A percentile compares a stretch with the other conserved stretches of the same genome.
phyloP scores from a whole-genome alignment of 805 yeast genomes.

The Saturnispora serradocipensis region DNA sequence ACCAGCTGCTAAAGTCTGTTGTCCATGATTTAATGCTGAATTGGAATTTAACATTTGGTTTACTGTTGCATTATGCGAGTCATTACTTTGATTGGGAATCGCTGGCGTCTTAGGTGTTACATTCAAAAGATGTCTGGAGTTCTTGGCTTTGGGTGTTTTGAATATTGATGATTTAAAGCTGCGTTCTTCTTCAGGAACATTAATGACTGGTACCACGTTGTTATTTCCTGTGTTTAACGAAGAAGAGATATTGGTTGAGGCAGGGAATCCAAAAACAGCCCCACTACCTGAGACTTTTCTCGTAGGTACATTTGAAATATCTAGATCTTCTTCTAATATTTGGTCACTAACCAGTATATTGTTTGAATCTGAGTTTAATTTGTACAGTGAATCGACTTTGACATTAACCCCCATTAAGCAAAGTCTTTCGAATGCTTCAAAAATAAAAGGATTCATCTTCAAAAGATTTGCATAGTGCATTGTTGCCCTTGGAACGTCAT shows the following conservation, averaged over 20 bases:
- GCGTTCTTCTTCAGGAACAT: neutral
- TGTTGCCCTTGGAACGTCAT: slow-evolving; percentile 57
- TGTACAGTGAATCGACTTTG: slow-evolving; percentile 47
- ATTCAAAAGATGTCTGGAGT: slow-evolving; percentile 13
- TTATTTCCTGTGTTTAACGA: neutral
- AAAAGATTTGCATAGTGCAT: slow-evolving; percentile 61
- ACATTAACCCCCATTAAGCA: slow-evolving; percentile 65
- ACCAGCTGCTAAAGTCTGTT: neutral
- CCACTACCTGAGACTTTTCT: slow-evolving; percentile 8
- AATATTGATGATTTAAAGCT: slow-evolving; percentile 7
- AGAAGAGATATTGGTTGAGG: neutral
- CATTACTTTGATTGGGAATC: neutral
- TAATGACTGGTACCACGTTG: neutral
- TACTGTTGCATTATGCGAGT: neutral
- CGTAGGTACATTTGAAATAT: slow-evolving; percentile 21
- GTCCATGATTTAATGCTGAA: neutral
- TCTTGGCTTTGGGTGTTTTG: slow-evolving; percentile 15
- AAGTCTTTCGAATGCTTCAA: slow-evolving; percentile 78
- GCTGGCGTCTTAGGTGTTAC: slow-evolving; percentile 9
- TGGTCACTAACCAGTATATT: slow-evolving; percentile 11
- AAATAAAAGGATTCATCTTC: slow-evolving; percentile 66
- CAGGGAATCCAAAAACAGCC: slow-evolving; percentile 6
- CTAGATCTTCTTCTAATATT: slow-evolving; percentile 26
- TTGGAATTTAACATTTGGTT: neutral
- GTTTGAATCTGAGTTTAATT: slow-evolving; percentile 15